These are phyloP conservation scores for Heimioporus sp. DNA, from an alignment of 768 basidiomycete genomes.

Conservation along the genomic window DNA sequence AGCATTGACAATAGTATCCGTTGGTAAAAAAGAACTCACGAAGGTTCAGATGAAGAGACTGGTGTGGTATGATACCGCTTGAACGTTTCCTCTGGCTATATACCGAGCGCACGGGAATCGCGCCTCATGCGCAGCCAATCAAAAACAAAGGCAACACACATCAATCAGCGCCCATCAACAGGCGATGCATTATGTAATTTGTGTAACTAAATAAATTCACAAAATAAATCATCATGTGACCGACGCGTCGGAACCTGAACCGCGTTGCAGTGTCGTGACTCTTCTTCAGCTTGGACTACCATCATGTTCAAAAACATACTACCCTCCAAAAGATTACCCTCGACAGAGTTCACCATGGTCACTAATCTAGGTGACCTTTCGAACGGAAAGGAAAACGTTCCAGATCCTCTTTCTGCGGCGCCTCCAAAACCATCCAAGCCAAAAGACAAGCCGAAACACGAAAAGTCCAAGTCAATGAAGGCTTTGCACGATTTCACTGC, in stretches of 20 bases:
- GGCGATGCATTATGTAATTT: slow-evolving; percentile 18
- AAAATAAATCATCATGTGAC: slow-evolving; percentile 34
- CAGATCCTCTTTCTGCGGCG: slow-evolving; percentile 35
- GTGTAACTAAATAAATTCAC: slow-evolving; percentile 2
- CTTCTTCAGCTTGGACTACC: not conserved
- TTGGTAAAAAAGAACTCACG: slow-evolving; percentile 3
- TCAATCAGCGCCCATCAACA: slow-evolving; percentile 15
- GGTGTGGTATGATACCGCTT: not conserved
- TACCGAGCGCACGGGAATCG: slow-evolving; percentile 33
- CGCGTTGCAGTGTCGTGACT: slow-evolving; percentile 18
- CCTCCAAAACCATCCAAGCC: slow-evolving; percentile 29
- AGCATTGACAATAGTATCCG: not conserved
- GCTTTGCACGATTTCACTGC: slow-evolving; percentile 35
- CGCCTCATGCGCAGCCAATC: slow-evolving; percentile 19
- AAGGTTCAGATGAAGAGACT: not conserved
- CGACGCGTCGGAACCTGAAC: slow-evolving; percentile 32
- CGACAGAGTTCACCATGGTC: slow-evolving; percentile 72
- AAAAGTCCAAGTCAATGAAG: slow-evolving; percentile 46
- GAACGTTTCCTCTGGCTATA: slow-evolving; percentile 16
- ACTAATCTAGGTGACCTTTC: slow-evolving; percentile 48
- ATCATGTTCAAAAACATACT: slow-evolving; percentile 82
- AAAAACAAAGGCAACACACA: slow-evolving; percentile 7
- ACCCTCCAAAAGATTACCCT: slow-evolving; percentile 62
- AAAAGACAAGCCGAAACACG: slow-evolving; percentile 33
- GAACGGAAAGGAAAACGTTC: slow-evolving; percentile 70